These are phyloP conservation scores for Thelonectria olida DNA, from an alignment of 2,329 filamentous ascomycete genomes.

Conservation along the genomic window DNA sequence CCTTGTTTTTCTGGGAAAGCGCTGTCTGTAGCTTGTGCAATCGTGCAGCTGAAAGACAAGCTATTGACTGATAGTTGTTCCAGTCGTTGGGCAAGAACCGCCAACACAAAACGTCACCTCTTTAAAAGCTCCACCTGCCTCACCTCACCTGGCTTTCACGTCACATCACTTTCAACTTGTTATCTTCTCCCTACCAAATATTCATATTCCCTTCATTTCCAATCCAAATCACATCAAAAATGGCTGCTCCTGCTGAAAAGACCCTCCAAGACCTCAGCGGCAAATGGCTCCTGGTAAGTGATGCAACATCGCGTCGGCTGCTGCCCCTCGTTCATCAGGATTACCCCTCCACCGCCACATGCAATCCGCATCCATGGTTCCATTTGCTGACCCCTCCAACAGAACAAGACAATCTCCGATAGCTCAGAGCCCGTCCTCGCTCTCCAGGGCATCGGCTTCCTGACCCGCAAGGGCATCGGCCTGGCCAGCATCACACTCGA, in stretches of 20 bases:
- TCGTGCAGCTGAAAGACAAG: background rate
- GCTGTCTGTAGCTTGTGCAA: background rate
- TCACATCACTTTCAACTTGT: background rate
- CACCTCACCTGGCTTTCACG: background rate
- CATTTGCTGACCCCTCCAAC: slow-evolving; percentile 14
- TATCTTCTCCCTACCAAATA: background rate
- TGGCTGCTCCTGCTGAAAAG: slow-evolving; percentile 77
- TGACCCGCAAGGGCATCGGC: slow-evolving; percentile 76
- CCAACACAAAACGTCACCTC: background rate
- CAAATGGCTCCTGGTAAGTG: slow-evolving; percentile 73
- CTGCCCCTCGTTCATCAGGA: slow-evolving; percentile 1
- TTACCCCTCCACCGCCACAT: slow-evolving; percentile 11
- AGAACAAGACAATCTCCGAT: slow-evolving; percentile 83
- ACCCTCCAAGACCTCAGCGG: slow-evolving; percentile 75
- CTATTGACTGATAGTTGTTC: background rate
- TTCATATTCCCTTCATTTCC: background rate
- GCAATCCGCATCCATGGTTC: background rate
- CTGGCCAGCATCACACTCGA: slow-evolving; percentile 74
- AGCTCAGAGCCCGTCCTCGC: slow-evolving; percentile 73
- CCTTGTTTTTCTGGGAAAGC: background rate
- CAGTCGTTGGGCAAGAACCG: background rate
- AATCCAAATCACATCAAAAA: slow-evolving; percentile 44
- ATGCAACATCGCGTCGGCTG: background rate
- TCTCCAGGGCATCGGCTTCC: slow-evolving; percentile 77
- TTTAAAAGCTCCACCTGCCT: background rate